Percentiles rank a stretch among this genome's conserved stretches.
Conservation (phyloP, 2,329 filamentous ascomycete species). For the Cryphonectria japonica region DNA sequence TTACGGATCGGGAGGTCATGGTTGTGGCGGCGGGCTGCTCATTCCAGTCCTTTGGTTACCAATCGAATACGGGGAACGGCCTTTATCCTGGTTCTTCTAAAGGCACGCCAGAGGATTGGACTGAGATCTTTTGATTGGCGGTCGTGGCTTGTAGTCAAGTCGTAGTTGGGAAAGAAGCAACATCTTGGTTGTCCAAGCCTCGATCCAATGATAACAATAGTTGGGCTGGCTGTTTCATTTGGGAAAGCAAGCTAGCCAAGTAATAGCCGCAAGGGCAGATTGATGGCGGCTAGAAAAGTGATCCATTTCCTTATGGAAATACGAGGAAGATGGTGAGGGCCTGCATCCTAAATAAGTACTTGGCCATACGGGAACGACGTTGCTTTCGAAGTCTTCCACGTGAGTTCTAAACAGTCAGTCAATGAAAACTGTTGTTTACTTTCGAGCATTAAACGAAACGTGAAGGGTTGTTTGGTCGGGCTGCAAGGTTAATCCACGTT, state of each 20-base stretch:
- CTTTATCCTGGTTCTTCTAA: neutral
- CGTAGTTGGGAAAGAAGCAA: neutral
- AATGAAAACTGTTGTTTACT: no score
- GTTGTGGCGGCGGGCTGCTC: neutral
- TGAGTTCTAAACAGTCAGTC: no score
- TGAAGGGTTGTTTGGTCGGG: neutral
- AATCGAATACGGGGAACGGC: neutral
- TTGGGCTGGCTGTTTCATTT: neutral
- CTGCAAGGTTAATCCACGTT: neutral
- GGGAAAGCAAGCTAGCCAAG: neutral
- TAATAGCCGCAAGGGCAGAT: neutral
- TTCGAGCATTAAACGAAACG: no score
- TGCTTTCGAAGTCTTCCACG: no score
- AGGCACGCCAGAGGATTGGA: neutral
- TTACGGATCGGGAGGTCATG: neutral
- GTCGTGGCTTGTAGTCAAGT: neutral
- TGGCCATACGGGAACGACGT: neutral
- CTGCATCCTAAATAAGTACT: no score
- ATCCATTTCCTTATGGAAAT: no score
- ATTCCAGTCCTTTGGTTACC: neutral
- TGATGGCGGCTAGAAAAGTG: neutral
- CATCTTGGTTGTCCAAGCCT: neutral
- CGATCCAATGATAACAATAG: neutral
- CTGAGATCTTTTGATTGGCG: neutral
- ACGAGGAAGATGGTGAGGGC: neutral